These are phyloP conservation scores for Aspergillus biplanus DNA, from an alignment of 495 filamentous ascomycete genomes.

Conservation along the genomic window DNA sequence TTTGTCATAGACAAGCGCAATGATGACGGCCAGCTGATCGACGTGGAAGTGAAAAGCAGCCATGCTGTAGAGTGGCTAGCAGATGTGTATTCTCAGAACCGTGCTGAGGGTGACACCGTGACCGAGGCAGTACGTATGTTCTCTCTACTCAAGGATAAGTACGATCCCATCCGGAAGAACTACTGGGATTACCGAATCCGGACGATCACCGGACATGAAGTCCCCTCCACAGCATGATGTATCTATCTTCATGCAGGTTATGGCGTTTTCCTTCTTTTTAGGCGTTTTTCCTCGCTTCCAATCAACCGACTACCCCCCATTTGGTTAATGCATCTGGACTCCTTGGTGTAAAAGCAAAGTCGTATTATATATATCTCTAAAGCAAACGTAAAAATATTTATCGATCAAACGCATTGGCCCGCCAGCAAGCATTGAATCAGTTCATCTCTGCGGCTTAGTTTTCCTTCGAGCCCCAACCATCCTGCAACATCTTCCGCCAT, in stretches of 20 bases:
- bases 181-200: slow-evolving; percentile 86
- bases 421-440: slow-evolving; percentile 22
- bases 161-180: slow-evolving; percentile 85
- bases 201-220: slow-evolving; percentile 41
- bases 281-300: not conserved
- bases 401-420: slow-evolving; percentile 21
- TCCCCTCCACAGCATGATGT: slow-evolving; percentile 19
- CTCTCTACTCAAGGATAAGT: slow-evolving; percentile 76
- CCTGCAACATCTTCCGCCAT: slow-evolving; percentile 58
- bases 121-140: slow-evolving; percentile 57
- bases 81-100: slow-evolving; percentile 60
- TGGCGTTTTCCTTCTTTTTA: not conserved
- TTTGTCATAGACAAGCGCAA: slow-evolving; percentile 61
- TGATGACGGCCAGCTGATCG: slow-evolving; percentile 31
- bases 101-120: slow-evolving; percentile 46
- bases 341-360: slow-evolving; percentile 1
- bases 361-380: slow-evolving; percentile 7
- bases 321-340: not conserved
- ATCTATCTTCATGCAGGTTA: not conserved
- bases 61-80: slow-evolving; percentile 92
- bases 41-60: slow-evolving; percentile 63
- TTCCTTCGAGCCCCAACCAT: slow-evolving; percentile 38
- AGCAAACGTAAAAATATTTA: not conserved
- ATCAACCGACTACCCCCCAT: not conserved
- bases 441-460: not conserved